These are phyloP conservation scores for Pyricularia pennisetigena DNA, from an alignment of 2,329 filamentous ascomycete genomes.

Conservation along the genomic window DNA sequence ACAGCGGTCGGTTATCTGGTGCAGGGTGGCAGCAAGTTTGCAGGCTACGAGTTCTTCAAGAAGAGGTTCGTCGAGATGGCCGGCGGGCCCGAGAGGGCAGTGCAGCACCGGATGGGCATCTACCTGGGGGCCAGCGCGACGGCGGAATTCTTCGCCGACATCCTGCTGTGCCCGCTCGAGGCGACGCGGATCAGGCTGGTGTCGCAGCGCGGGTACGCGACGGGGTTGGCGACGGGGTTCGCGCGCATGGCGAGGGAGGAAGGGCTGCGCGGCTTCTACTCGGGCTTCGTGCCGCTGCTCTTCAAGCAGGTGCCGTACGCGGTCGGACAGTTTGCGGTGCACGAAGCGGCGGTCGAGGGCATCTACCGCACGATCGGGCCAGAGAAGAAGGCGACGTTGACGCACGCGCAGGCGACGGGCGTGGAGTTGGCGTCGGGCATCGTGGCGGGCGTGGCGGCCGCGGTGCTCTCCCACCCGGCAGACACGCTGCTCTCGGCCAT, in stretches of 20 bases:
- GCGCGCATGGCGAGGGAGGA: conserved; percentile 65
- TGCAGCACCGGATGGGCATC: conserved; percentile 40
- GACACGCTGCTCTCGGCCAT: conserved; percentile 52
- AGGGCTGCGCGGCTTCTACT: conserved; percentile 77
- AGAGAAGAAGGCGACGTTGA: conserved; percentile 55
- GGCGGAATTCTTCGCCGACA: conserved; percentile 65
- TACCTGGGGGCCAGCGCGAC: conserved; percentile 65
- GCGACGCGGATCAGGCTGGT: conserved; percentile 72
- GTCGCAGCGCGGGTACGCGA: conserved; percentile 69
- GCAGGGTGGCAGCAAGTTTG: conserved; percentile 85
- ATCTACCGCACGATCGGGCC: conserved; percentile 62
- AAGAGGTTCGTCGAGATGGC: conserved; percentile 67
- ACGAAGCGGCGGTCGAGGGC: conserved; percentile 75
- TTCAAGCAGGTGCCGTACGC: conserved; percentile 92
- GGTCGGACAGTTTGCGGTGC: conserved; percentile 89
- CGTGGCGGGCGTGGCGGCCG: conserved; percentile 79
- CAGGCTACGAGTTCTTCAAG: conserved; percentile 92
- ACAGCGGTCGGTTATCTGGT: conserved; percentile 83
- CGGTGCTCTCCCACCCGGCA: conserved; percentile 80
- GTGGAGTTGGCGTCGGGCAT: conserved; percentile 83
- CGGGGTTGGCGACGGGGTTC: conserved; percentile 62
- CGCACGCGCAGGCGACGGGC: conserved; percentile 62
- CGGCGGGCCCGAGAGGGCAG: conserved; percentile 38
- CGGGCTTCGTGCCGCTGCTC: conserved; percentile 76
- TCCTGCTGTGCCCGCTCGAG: conserved; percentile 83